Conservation (phyloP, 2,329 filamentous ascomycete species). For the Stemphylium beticola region DNA sequence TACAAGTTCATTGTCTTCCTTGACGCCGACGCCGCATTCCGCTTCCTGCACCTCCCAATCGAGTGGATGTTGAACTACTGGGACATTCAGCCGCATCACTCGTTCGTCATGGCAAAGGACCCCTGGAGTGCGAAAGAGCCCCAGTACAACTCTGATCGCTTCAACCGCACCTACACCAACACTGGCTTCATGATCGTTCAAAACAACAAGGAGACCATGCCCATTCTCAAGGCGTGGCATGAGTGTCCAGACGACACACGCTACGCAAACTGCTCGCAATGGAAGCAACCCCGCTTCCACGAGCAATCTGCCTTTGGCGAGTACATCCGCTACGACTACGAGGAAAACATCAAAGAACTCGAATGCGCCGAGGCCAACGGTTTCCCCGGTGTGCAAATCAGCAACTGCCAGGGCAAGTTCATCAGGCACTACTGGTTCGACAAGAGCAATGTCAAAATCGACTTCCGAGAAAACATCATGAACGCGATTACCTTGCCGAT, state of each 20-base stretch:
- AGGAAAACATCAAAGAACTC: constrained; percentile 47
- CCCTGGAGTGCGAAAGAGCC: constrained; percentile 45
- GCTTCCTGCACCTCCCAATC: constrained; percentile 54
- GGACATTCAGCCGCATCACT: constrained; percentile 52
- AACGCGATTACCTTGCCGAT: constrained; percentile 46
- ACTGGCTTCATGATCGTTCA: constrained; percentile 62
- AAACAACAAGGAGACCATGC: constrained; percentile 56
- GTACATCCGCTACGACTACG: constrained; percentile 49
- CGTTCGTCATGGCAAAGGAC: constrained; percentile 56
- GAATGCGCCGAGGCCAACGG: constrained; percentile 49
- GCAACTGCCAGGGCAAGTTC: constrained; percentile 46
- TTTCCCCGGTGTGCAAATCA: constrained; percentile 43
- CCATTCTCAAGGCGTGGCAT: constrained; percentile 59
- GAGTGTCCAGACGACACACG: constrained; percentile 46
- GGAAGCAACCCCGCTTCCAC: constrained; percentile 48
- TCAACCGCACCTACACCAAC: constrained; percentile 55
- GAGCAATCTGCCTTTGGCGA: constrained; percentile 51
- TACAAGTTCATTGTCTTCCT: constrained; percentile 57
- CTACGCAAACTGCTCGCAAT: constrained; percentile 47
- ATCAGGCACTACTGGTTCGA: constrained; percentile 50
- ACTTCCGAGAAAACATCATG: constrained; percentile 47
- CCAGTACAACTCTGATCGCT: constrained; percentile 51
- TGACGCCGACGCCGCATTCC: constrained; percentile 57
- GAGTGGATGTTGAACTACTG: constrained; percentile 61
- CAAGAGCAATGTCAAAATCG: constrained; percentile 41